Base-by-base conservation (phyloP, 2,329 filamentous ascomycete genomes). In the Diaporthe vexans region DNA sequence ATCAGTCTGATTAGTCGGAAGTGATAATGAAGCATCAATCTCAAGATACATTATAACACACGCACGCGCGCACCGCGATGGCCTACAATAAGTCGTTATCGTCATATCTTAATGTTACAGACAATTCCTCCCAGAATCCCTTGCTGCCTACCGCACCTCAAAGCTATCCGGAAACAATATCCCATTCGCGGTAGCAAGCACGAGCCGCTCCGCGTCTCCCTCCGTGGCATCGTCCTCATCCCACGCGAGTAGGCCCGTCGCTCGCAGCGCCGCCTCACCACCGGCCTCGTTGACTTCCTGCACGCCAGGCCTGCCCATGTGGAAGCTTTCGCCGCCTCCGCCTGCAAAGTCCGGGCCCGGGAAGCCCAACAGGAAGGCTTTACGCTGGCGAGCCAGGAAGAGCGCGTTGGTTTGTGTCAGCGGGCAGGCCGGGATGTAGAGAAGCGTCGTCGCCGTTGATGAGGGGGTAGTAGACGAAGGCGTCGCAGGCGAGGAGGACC, bases 381-480 rank as follows among this genome's bases (percentile, higher is more conserved):
- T 85, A 56, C 85, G 81, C 77, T 86, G 85, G 48, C 82, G 82
- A 26, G 80, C 81, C 46, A 85, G 83, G 77, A 85, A 86, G 17
- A 85, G 81, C 1, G 84, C 84, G 76, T 85, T 86, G 37, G 81
- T 82, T 72, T 85, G 84, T 8, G 85, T 86, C 9, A 85, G 78
- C 0, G 85, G 85, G 48, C 83, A 85, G 33, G 82, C 82, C 4
- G 85, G 84, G 26, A 86, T 79, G 76, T 85, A 85, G 75, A 86
- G 80, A 69, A 83, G 79, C 8, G 81, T 80, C 11, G 48, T 68
- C 15, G 40, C 40, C 40, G 40, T 17, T 29, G 73, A 56, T 24
- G 58, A 29, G 40, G 58, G 10, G 40, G 65, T 1, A 17, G 59
- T 24, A 24, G 65, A 54, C n/a, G 58, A 54, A 57, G 54, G 19